Evolutionary conservation across 805 yeast species (phyloP).

Genomic region (Naumovozyma castellii): DNA sequence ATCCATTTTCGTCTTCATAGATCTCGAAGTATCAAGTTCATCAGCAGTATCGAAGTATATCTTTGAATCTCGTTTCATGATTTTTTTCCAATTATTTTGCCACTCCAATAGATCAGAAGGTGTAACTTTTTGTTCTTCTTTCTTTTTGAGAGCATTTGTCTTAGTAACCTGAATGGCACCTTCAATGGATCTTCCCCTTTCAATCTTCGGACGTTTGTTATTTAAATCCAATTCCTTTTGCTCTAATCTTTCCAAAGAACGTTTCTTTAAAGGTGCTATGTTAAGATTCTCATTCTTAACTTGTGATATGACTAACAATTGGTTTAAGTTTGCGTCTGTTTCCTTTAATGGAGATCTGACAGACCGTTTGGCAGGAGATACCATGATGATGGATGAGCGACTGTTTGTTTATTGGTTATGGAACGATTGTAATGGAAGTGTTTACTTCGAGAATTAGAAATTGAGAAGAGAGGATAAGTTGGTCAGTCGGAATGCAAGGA

Average conservation of each 20-base stretch:
- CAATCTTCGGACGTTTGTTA: constrained; percentile 19
- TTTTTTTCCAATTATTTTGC: constrained; percentile 57
- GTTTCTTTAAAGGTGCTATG: constrained; percentile 13
- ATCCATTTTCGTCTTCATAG: constrained; percentile 18
- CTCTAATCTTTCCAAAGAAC: constrained; percentile 20
- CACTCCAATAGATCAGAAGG: constrained; percentile 41
- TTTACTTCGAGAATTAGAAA: too few species aligned
- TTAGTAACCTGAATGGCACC: constrained; percentile 26
- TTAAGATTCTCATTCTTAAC: neutral
- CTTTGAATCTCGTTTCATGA: constrained; percentile 44
- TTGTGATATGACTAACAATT: constrained; percentile 4
- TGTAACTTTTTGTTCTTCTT: constrained; percentile 17
- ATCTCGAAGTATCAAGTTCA: constrained; percentile 13
- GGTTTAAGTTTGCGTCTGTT: constrained; percentile 24
- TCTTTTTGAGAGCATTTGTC: constrained; percentile 13
- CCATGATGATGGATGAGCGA: constrained; percentile 4
- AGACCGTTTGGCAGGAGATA: constrained; percentile 10
- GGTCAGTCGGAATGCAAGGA: too few species aligned
- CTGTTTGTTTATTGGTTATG: neutral
- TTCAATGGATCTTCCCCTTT: constrained; percentile 28
- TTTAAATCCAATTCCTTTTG: constrained; percentile 3
- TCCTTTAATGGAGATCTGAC: constrained; percentile 27
- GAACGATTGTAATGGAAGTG: too few species aligned
- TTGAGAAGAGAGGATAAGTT: too few species aligned
- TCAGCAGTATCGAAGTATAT: constrained; percentile 52